Evolutionary conservation across 768 basidiomycete genomes (phyloP), one percentile per base, ranked within the genome.

Genomic region (Russula abietina): DNA sequence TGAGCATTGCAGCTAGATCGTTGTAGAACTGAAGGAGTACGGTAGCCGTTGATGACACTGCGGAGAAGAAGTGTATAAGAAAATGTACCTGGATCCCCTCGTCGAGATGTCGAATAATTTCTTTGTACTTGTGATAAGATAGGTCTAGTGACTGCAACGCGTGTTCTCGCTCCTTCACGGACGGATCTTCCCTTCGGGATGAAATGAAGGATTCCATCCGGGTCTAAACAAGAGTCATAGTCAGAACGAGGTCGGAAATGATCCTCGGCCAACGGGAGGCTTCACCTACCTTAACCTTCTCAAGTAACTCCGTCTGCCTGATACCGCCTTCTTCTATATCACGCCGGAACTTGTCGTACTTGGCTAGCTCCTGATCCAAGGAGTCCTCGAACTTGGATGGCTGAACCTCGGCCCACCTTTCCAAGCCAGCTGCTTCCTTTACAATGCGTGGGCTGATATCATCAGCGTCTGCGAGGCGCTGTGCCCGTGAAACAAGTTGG

Each of bases 331-430:
- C 83, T 39, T 81, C 77, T 39, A 98, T 76, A 54, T 78, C 79
- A 22, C 65, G 67, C 53, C 71, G 72, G 70, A 86, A 88, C 63
- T 80, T 81, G 61, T 91, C 89, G 65, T 93, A 95, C 74, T 93
- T 94, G 0, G 80, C 80, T 55, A 98, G 73, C 69, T 91, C 89
- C 63, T 84, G 81, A 60, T 92, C 87, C 32, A 88, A 82, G 14
- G 91, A 77, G 59, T 89, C 88, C 69, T 94, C 91, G 71, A 98
- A 98, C 86, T 89, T 88, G 26, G 86, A 88, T 0, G 95, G 85
- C 39, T 86, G 84, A 19, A 92, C 82, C 68, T 92, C 86, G 3
- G 78, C 75, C 71, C 88, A 80, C 28, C 81, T 79, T 56, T 87
- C 86, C 50, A 93, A 79, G 2, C 82, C 81, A 17, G 80, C 77